Evolutionary conservation across 169 alveolate genomes (phyloP).

Genomic region (Eimeria praecox): DNA sequence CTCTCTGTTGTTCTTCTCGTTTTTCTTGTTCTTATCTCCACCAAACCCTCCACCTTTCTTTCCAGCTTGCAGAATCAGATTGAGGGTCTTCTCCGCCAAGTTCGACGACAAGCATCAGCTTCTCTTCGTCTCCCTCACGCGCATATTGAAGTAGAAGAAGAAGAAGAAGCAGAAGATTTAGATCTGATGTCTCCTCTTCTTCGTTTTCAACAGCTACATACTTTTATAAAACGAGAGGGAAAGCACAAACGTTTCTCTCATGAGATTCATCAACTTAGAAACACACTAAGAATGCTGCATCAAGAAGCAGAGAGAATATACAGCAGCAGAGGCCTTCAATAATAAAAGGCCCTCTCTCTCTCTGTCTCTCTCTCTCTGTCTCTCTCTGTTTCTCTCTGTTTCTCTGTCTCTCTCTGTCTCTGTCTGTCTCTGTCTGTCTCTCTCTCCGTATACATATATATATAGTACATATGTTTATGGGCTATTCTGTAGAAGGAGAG

Average conservation of each 20-base stretch:
- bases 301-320: conserved; percentile 25
- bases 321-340: neutral
- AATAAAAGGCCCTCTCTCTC: too few species aligned
- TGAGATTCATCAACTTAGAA: neutral
- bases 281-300: neutral
- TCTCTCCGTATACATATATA: too few species aligned
- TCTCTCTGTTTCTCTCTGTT: too few species aligned
- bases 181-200: conserved; percentile 26
- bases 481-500: too few species aligned
- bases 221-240: neutral
- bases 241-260: neutral
- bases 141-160: neutral
- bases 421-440: too few species aligned
- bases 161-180: neutral
- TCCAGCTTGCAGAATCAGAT: conserved; percentile 11
- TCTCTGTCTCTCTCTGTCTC: too few species aligned
- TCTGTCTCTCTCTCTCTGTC: too few species aligned
- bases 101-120: conserved; percentile 6
- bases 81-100: conserved; percentile 7
- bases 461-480: too few species aligned
- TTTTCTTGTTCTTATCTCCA: neutral
- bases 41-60: neutral
- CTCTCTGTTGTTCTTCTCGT: too few species aligned
- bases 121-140: neutral
- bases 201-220: conserved; percentile 4